Evolutionary conservation across 805 yeast species (phyloP).

Genomic region (Saccharomycopsis synnaedendra): DNA sequence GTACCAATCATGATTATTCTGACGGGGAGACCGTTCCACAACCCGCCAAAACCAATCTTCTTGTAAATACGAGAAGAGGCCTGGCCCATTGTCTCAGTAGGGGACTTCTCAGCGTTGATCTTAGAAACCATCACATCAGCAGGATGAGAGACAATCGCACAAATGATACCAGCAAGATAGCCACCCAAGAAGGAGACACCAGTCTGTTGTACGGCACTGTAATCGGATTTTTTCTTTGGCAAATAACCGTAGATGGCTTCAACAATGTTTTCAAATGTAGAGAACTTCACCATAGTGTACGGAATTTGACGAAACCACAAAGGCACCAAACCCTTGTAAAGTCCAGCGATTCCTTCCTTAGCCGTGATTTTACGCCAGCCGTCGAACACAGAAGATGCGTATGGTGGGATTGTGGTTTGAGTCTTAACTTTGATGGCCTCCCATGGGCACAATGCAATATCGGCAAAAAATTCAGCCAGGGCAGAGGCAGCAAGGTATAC

Average conservation of each 20-base stretch:
- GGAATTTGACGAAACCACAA: constrained; percentile 96
- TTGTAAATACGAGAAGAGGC: constrained; percentile 68
- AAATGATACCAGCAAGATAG: constrained; percentile 92
- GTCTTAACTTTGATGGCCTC: constrained; percentile 93
- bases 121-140: constrained; percentile 98
- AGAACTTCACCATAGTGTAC: constrained; percentile 96
- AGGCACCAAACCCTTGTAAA: constrained; percentile 85
- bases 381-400: constrained; percentile 47
- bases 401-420: constrained; percentile 89
- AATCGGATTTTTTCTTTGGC: constrained; percentile 63
- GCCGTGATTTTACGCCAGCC: constrained; percentile 59
- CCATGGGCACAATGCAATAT: constrained; percentile 80
- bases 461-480: constrained; percentile 89
- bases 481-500: constrained; percentile 81
- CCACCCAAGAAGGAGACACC: constrained; percentile 95
- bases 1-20: constrained; percentile 97
- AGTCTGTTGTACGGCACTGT: constrained; percentile 69
- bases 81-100: constrained; percentile 52
- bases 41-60: constrained; percentile 78
- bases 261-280: constrained; percentile 87
- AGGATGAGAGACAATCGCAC: constrained; percentile 94
- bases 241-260: constrained; percentile 62
- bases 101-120: constrained; percentile 61
- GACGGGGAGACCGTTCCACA: constrained; percentile 92
- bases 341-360: constrained; percentile 57